Conservation (phyloP, 2,329 filamentous ascomycete species). For the Aureobasidium zeae region DNA sequence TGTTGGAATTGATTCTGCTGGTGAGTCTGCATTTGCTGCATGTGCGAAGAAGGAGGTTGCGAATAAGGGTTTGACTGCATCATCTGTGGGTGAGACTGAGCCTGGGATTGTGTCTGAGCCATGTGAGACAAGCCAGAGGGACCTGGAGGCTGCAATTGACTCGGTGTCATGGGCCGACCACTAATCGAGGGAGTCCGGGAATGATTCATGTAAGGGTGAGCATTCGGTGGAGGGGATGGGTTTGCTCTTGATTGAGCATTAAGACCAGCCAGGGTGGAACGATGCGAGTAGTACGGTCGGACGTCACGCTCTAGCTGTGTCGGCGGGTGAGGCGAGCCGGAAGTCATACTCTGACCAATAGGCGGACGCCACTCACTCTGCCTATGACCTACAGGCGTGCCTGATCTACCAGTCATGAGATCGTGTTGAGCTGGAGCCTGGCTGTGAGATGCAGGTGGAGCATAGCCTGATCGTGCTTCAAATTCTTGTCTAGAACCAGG, state of each 20-base stretch:
- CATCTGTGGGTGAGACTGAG: constrained; percentile 18
- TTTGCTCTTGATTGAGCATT: constrained; percentile 24
- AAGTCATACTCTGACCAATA: constrained; percentile 17
- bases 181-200: constrained; percentile 27
- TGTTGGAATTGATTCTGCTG: constrained; percentile 24
- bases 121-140: constrained; percentile 5
- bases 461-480: constrained; percentile 6
- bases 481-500: constrained; percentile 15
- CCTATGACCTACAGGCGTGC: constrained; percentile 19
- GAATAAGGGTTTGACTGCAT: constrained; percentile 26
- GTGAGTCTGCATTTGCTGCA: constrained; percentile 20
- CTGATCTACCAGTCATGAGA: constrained; percentile 14
- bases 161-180: constrained; percentile 18
- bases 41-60: constrained; percentile 6
- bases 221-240: constrained; percentile 29
- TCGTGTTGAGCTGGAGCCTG: constrained; percentile 14
- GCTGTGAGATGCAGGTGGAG: constrained; percentile 11
- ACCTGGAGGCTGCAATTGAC: constrained; percentile 14
- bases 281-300: constrained; percentile 26
- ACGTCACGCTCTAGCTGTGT: constrained; percentile 24
- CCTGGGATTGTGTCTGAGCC: constrained; percentile 2
- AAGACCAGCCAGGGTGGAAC: constrained; percentile 23
- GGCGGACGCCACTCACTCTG: constrained; percentile 21
- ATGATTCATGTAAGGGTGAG: constrained; percentile 21
- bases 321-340: constrained; percentile 21